These are phyloP conservation scores for Ustilago loliicola DNA, from an alignment of 1,284 basidiomycete genomes.

Conservation along the genomic window DNA sequence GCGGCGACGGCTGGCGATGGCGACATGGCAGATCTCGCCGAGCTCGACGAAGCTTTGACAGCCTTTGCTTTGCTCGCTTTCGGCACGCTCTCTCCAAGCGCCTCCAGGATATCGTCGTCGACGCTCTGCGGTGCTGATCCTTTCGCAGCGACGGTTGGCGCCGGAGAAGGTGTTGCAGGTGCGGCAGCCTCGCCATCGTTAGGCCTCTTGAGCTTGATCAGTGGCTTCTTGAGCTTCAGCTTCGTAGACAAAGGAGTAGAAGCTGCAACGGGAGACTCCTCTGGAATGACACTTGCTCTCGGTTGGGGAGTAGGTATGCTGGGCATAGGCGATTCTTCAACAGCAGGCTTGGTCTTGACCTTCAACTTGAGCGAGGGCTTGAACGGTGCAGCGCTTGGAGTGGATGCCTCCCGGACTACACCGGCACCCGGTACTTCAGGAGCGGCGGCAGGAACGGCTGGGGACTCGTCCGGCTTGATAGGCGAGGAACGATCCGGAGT, in stretches of 20 bases:
- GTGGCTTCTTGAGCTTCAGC: constrained; percentile 51
- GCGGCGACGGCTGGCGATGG: constrained; percentile 19
- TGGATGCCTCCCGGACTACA: constrained; percentile 24
- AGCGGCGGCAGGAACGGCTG: not conserved
- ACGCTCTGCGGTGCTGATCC: constrained; percentile 27
- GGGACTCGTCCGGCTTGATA: constrained; percentile 20
- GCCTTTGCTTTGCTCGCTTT: constrained; percentile 44
- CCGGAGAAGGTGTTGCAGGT: constrained; percentile 14
- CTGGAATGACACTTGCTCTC: constrained; percentile 3
- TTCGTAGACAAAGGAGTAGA: constrained; percentile 20
- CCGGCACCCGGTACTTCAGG: constrained; percentile 6
- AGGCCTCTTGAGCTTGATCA: constrained; percentile 52
- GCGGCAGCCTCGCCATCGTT: constrained; percentile 24
- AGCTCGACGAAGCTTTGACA: constrained; percentile 7
- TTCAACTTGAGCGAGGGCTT: constrained; percentile 51
- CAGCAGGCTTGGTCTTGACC: constrained; percentile 36
- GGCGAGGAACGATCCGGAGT: constrained; percentile 37
- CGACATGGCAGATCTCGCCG: no score
- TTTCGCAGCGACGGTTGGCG: constrained; percentile 10
- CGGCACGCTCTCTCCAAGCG: constrained; percentile 39
- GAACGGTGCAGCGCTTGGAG: constrained; percentile 24
- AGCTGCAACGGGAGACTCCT: constrained; percentile 15
- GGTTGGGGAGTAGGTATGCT: constrained; percentile 34
- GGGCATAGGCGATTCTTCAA: constrained; percentile 29
- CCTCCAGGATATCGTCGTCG: constrained; percentile 51